Conservation (phyloP, 495 filamentous ascomycete species). For the Penicillium subrubescens region DNA sequence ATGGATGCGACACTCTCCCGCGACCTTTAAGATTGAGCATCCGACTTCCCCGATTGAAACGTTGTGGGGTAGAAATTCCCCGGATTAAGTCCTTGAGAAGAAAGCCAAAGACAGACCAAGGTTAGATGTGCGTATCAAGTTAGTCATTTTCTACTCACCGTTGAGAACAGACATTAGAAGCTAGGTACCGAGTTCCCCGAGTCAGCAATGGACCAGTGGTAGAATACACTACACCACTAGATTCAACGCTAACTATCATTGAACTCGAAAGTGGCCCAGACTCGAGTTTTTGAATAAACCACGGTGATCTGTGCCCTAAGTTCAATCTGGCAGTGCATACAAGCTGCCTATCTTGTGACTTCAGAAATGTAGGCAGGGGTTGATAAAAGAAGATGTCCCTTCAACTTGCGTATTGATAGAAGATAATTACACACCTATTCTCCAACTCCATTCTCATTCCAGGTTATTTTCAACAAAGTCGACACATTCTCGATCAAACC, state of each 20-base stretch:
- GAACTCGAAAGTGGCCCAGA: no score
- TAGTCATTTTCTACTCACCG: not conserved
- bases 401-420: not conserved
- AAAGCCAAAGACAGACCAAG: not conserved
- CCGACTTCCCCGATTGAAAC: not conserved
- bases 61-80: not conserved
- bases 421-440: not conserved
- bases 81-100: not conserved
- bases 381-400: no score
- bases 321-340: no score
- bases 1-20: not conserved
- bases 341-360: no score
- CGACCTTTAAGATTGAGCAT: not conserved
- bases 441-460: not conserved
- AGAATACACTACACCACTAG: no score
- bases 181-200: no score
- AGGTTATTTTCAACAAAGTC: slow-evolving; percentile 7
- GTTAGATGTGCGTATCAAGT: no score
- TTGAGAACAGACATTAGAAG: not conserved
- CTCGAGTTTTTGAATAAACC: no score
- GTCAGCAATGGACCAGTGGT: no score
- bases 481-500: slow-evolving; percentile 35
- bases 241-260: no score
- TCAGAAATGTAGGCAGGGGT: no score
- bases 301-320: no score